These are phyloP conservation scores for Yamadazyma aaseri DNA, from an alignment of 1,139 yeast genomes.

Conservation along the genomic window DNA sequence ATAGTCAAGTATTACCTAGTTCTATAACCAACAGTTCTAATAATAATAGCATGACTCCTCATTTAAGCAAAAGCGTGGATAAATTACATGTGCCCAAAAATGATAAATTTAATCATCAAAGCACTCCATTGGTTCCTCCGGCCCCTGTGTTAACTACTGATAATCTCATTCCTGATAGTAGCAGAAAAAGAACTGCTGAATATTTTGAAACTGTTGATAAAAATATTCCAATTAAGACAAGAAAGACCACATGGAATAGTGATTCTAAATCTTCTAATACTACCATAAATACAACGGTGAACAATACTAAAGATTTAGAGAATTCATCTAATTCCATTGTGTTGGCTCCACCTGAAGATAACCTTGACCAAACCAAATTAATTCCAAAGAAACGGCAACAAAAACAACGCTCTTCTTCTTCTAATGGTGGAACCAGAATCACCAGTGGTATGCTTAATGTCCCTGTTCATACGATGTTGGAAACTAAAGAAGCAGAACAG, in stretches of 20 bases:
- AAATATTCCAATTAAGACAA: conserved; percentile 26
- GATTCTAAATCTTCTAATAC: not conserved
- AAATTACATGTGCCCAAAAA: not conserved
- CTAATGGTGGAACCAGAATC: conserved; percentile 35
- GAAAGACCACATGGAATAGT: conserved; percentile 4
- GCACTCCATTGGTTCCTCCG: conserved; percentile 23
- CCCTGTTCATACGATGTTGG: conserved; percentile 28
- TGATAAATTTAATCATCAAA: conserved; percentile 12
- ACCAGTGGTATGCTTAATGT: conserved; percentile 64
- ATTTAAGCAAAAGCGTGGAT: not conserved
- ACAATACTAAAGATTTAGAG: conserved; percentile 7
- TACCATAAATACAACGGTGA: not conserved
- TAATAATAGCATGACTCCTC: conserved; percentile 1
- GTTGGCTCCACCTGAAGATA: conserved; percentile 31
- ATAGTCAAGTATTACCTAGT: conserved; percentile 1
- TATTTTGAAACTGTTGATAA: conserved; percentile 28
- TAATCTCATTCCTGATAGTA: conserved; percentile 16
- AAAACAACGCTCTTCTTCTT: conserved; percentile 7
- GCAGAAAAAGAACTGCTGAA: conserved; percentile 23
- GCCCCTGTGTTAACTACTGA: conserved; percentile 23
- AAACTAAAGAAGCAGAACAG: conserved; percentile 18
- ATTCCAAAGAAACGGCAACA: conserved; percentile 28
- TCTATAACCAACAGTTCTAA: not conserved
- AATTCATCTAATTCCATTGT: conserved; percentile 21
- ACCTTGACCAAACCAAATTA: conserved; percentile 13